A percentile compares a stretch with the other conserved stretches of the same genome.
Conservation (phyloP, 2,329 filamentous ascomycete species). For the Ophiobolus disseminans region DNA sequence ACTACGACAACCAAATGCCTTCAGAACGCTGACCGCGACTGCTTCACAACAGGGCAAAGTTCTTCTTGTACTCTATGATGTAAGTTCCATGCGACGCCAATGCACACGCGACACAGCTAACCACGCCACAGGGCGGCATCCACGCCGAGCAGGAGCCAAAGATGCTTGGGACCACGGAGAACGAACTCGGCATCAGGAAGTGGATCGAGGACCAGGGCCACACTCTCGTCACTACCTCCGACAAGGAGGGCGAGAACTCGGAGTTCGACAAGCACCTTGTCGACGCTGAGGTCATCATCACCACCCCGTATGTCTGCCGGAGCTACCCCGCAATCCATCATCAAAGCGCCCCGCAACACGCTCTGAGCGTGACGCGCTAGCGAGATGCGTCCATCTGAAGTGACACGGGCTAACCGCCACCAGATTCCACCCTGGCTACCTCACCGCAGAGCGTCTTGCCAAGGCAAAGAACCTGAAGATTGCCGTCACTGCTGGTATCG, state of each 20-base stretch:
- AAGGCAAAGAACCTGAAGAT: constrained; percentile 99
- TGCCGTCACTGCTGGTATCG: constrained; percentile 95
- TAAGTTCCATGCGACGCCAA: constrained; percentile 53
- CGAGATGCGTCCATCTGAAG: constrained; percentile 13
- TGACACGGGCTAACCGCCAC: constrained; percentile 20
- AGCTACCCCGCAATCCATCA: constrained; percentile 38
- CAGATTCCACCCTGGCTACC: constrained; percentile 97
- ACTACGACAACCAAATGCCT: constrained; percentile 56
- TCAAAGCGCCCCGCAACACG: constrained; percentile 37
- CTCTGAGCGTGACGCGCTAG: constrained; percentile 16
- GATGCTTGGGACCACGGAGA: constrained; percentile 94
- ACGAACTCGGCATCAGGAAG: constrained; percentile 95
- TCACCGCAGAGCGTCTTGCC: constrained; percentile 92
- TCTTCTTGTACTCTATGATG: constrained; percentile 92
- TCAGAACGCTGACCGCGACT: constrained; percentile 69
- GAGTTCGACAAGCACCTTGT: constrained; percentile 95
- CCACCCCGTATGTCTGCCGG: constrained; percentile 75
- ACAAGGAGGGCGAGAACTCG: constrained; percentile 95
- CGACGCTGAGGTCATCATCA: constrained; percentile 98
- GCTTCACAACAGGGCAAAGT: constrained; percentile 88
- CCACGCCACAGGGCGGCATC: constrained; percentile 67
- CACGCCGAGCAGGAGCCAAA: constrained; percentile 88
- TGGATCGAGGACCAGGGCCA: constrained; percentile 98
- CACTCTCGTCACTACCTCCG: constrained; percentile 93
- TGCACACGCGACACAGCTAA: constrained; percentile 25